phyloP scores from a whole-genome alignment of 176 grass and related monocot genomes.

The Zoysia japonica region DNA sequence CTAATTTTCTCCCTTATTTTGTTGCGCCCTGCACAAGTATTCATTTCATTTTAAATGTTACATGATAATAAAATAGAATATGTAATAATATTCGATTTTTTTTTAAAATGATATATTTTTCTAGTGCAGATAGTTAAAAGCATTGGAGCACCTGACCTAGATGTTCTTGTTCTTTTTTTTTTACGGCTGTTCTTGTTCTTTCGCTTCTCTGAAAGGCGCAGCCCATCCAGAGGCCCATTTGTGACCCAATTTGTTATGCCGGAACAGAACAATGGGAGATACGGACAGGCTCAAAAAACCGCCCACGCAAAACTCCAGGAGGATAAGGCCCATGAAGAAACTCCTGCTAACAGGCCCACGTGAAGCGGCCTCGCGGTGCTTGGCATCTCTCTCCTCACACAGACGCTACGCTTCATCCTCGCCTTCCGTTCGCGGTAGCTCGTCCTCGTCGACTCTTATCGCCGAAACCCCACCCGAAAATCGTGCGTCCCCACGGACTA shows the following conservation, averaged over 20 bases:
- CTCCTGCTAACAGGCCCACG: neutral
- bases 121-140: no score
- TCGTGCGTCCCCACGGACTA: neutral
- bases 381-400: neutral
- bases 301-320: no score
- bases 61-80: no score
- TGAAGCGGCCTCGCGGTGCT: neutral
- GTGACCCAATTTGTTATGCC: neutral
- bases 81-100: no score
- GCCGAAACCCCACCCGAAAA: constrained; percentile 25
- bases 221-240: no score
- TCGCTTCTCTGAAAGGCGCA: neutral
- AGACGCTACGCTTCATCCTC: constrained; percentile 13
- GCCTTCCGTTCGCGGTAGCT: constrained; percentile 27
- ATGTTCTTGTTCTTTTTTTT: no score
- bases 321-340: neutral
- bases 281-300: neutral
- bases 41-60: no score
- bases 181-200: neutral
- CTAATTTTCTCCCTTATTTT: no score
- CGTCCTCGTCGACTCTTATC: constrained; percentile 37
- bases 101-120: no score
- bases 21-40: no score
- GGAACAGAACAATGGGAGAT: neutral
- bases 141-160: no score